These are phyloP conservation scores for Pleurozium schreberi DNA, from an alignment of 225 moss, liverwort and hornwort species.

Conservation along the genomic window DNA sequence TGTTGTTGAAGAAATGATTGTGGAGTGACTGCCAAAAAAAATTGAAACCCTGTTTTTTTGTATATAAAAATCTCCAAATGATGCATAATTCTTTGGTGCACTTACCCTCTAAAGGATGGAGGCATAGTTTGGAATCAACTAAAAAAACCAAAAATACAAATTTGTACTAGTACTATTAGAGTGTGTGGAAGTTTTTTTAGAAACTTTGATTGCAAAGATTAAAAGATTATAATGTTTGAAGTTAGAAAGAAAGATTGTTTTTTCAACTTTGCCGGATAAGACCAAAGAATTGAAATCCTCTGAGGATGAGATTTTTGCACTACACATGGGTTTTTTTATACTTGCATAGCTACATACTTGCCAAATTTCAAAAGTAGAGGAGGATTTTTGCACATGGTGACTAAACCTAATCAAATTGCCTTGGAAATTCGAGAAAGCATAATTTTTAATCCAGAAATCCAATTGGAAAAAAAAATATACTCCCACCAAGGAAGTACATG, in stretches of 20 bases:
- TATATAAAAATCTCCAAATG: background rate
- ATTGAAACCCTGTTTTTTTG: background rate
- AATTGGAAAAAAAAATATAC: too few species aligned
- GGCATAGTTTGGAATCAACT: background rate
- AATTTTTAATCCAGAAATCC: too few species aligned
- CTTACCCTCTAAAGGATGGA: rapidly evolving
- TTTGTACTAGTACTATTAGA: background rate
- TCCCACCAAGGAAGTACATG: too few species aligned
- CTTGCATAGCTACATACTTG: too few species aligned
- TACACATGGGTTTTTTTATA: too few species aligned
- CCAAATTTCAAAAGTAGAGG: too few species aligned
- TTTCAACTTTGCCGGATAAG: background rate
- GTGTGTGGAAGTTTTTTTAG: background rate
- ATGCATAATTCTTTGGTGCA: background rate
- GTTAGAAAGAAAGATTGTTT: background rate
- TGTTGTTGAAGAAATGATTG: background rate
- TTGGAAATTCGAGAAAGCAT: too few species aligned
- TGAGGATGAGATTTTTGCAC: too few species aligned
- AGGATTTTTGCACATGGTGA: too few species aligned
- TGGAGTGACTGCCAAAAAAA: background rate
- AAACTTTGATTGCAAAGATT: background rate
- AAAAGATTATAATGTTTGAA: background rate
- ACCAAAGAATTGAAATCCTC: background rate
- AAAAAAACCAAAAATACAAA: background rate
- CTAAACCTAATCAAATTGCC: too few species aligned